phyloP scores from a whole-genome alignment of 1,139 yeast species.

The Meyerozyma guilliermondii region DNA sequence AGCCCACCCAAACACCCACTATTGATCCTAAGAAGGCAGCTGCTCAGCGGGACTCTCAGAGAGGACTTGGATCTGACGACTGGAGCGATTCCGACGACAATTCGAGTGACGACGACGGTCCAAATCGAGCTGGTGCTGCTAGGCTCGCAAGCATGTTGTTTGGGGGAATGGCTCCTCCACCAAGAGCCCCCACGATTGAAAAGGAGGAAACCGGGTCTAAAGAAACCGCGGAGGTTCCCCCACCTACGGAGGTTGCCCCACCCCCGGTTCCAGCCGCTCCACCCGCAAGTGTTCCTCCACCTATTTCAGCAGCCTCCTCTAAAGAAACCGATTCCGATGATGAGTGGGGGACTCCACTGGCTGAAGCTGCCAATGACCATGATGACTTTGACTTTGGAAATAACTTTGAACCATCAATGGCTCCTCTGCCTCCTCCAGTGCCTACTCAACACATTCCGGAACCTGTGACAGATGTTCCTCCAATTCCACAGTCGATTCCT shows the following conservation, averaged over 20 bases:
- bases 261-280: conserved; percentile 12
- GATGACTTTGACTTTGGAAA: not conserved
- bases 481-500: conserved; percentile 13
- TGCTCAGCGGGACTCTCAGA: conserved; percentile 60
- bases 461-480: conserved; percentile 14
- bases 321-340: conserved; percentile 6
- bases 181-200: conserved; percentile 15
- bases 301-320: conserved; percentile 1
- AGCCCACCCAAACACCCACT: conserved; percentile 29
- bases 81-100: conserved; percentile 64
- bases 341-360: conserved; percentile 11
- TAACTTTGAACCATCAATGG: conserved; percentile 12
- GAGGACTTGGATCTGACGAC: conserved; percentile 50
- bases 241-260: conserved; percentile 6
- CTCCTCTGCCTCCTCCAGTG: conserved; percentile 11
- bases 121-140: conserved; percentile 54
- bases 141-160: conserved; percentile 58
- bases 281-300: conserved; percentile 8
- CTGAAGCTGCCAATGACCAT: conserved; percentile 2
- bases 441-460: conserved; percentile 12
- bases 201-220: conserved; percentile 1
- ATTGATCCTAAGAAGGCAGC: conserved; percentile 54
- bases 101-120: conserved; percentile 45
- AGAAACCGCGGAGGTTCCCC: conserved; percentile 2
- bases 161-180: conserved; percentile 56